These are phyloP conservation scores for Pseudonectria buxi DNA, from an alignment of 2,329 filamentous ascomycete genomes.

Conservation along the genomic window DNA sequence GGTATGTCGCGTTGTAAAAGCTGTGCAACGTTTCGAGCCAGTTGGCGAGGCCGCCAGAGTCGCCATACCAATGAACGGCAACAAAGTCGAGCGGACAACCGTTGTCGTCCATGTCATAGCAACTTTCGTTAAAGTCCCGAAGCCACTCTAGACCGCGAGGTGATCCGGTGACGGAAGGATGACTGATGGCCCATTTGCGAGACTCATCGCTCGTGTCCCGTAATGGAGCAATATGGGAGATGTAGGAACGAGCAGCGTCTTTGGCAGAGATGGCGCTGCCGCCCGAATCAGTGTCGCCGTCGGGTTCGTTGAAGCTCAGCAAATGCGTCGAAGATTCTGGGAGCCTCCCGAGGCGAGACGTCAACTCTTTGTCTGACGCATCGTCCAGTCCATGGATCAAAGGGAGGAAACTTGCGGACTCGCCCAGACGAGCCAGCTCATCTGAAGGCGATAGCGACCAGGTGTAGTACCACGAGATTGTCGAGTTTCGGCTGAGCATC, in stretches of 20 bases:
- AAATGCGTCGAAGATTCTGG: constrained; percentile 31
- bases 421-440: constrained; percentile 16
- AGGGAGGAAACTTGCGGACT: constrained; percentile 29
- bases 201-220: constrained; percentile 14
- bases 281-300: constrained; percentile 32
- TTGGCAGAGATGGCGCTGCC: constrained; percentile 32
- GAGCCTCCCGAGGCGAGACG: constrained; percentile 19
- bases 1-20: constrained; percentile 27
- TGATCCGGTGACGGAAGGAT: constrained; percentile 36
- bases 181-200: constrained; percentile 32
- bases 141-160: constrained; percentile 32
- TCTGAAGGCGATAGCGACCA: constrained; percentile 30
- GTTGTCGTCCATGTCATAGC: constrained; percentile 30
- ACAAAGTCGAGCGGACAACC: constrained; percentile 36
- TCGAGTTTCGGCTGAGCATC: constrained; percentile 29
- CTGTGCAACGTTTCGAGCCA: constrained; percentile 30
- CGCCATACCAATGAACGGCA: constrained; percentile 35
- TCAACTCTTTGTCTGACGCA: constrained; percentile 21
- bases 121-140: constrained; percentile 32
- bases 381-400: constrained; percentile 32
- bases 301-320: constrained; percentile 37
- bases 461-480: constrained; percentile 37
- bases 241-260: constrained; percentile 32
- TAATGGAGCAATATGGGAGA: constrained; percentile 30
- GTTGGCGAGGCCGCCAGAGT: constrained; percentile 26